Base-by-base conservation (phyloP, 257 asterid genomes). In the Lithospermum erythrorhizon region DNA sequence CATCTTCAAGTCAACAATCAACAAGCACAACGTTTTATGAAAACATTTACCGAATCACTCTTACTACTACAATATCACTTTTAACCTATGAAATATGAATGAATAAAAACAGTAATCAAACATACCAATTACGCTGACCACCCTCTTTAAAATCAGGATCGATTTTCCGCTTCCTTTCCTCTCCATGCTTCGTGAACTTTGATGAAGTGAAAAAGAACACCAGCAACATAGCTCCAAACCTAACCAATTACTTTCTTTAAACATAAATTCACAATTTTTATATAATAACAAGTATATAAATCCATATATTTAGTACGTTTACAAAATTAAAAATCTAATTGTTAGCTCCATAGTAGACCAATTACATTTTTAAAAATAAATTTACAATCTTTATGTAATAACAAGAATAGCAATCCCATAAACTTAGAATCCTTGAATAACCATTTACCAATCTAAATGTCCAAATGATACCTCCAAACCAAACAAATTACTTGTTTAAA, bases 81-180 rank as follows among this genome's bases (percentile, higher is more conserved):
- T 27, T 27, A 27, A 3, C 32, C 6, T 6, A 27, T 27, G 32
- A 27, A 27, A 2, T n/a, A n/a, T n/a, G n/a, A n/a, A n/a, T 16
- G 6, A 53, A 8, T 6, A 53, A 18, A 8, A n/a, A 53, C 37
- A 3, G 19, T 20, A 53, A 20, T 19, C 15, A n/a, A 20, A 20
- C 30, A n/a, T 87, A 91, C 96, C 98, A 91, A 77, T 87, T 87
- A 66, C 96, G 93, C 61, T 91, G 98, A 62, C 98, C 98, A 53
- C 98, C 98, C 77, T 91, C 95, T 76, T 83, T 83, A 73, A 91
- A 91, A 54, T 87, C 95, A 8, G 94, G 90, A 55, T 91, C 98
- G 23, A 87, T 73, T 51, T 78, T 82, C 55, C 69, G 60, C 83
- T 88, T 87, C 73, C 63, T 76, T 47, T 87, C 93, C 82, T 82